Percentiles rank a stretch among this genome's conserved stretches.
These are phyloP conservation scores for Zoysia pacifica DNA, from an alignment of 176 grass and related monocot species.

Conservation along the genomic window DNA sequence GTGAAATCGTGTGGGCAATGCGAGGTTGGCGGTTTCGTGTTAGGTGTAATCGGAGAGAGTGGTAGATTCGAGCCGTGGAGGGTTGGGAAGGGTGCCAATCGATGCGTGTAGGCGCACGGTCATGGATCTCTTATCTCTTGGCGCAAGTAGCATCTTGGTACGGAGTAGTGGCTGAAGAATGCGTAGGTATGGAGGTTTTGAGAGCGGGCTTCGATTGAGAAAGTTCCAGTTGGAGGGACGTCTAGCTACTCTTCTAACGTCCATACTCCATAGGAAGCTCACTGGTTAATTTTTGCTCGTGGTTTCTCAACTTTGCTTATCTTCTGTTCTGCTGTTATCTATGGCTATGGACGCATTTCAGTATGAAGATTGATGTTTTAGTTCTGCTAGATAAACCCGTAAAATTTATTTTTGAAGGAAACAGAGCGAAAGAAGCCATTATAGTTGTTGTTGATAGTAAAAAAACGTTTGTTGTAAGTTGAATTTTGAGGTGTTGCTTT, in stretches of 20 bases:
- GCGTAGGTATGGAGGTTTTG: not conserved
- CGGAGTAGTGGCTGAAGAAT: not conserved
- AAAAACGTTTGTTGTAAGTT: not conserved
- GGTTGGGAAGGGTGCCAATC: not conserved
- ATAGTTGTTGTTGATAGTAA: not conserved
- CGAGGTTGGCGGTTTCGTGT: not conserved
- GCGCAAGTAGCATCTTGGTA: not conserved
- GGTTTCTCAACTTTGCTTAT: not conserved
- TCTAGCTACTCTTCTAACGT: not conserved
- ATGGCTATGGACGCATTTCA: not conserved
- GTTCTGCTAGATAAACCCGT: not conserved
- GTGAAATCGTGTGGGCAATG: not conserved
- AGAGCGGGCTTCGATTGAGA: not conserved
- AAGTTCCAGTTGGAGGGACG: not conserved
- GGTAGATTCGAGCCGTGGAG: constrained; percentile 11
- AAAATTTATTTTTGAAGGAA: not conserved
- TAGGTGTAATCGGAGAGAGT: not conserved
- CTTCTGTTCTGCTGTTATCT: not conserved
- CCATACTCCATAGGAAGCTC: not conserved
- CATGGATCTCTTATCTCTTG: not conserved
- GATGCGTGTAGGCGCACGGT: not conserved
- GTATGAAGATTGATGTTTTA: not conserved
- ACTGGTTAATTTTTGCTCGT: not conserved
- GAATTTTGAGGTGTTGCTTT: not conserved
- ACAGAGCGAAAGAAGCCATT: not conserved